Percentiles rank a stretch among this genome's conserved stretches.
Conservation (phyloP, 306 rosid species). For the Prunus davidiana region DNA sequence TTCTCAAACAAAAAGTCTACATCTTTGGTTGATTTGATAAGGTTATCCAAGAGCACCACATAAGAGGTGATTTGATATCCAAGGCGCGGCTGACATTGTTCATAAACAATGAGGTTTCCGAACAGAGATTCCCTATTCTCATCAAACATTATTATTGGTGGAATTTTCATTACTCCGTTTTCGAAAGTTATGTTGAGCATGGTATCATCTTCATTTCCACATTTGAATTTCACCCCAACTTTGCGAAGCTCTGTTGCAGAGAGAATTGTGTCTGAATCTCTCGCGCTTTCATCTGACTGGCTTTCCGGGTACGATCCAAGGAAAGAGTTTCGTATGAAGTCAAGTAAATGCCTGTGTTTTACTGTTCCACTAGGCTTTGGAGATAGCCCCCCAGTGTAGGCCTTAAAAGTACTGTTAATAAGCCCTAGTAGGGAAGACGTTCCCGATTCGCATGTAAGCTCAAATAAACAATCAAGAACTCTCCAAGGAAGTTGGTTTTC, state of each 20-base stretch:
- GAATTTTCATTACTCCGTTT: neutral
- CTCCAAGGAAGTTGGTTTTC: conserved; percentile 8
- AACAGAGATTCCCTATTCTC: conserved; percentile 1
- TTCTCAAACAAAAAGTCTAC: neutral
- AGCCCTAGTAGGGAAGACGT: neutral
- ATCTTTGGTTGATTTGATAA: neutral
- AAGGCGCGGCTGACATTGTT: neutral
- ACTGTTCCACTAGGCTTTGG: neutral
- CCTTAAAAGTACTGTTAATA: neutral
- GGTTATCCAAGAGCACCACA: neutral
- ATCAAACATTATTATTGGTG: neutral
- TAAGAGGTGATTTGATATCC: neutral
- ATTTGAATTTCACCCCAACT: neutral
- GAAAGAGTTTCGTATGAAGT: neutral
- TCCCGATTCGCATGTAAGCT: neutral
- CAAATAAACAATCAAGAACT: neutral
- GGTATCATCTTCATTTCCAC: too few relatives aligned
- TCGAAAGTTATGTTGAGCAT: neutral
- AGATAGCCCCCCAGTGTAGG: neutral
- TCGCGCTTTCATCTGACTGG: too few relatives aligned
- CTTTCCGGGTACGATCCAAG: neutral
- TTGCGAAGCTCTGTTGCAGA: neutral
- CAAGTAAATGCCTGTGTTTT: neutral
- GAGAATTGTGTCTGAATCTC: neutral
- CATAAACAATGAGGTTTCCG: neutral